These are phyloP conservation scores for Huntiella moniliformis DNA, from an alignment of 2,329 filamentous ascomycete species.

Conservation along the genomic window DNA sequence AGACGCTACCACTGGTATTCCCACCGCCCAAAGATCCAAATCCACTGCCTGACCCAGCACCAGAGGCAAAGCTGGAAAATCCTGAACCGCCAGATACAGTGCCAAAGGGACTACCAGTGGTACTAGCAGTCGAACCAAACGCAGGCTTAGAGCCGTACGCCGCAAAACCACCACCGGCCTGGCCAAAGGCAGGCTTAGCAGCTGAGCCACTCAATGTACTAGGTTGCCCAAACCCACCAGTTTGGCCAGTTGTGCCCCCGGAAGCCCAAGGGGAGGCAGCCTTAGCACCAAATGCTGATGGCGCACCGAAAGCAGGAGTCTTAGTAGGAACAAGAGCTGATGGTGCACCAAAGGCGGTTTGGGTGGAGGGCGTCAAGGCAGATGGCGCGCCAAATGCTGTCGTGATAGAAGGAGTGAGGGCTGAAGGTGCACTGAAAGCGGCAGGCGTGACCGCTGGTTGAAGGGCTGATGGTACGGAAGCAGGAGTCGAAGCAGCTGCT, in stretches of 20 bases:
- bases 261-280: slow-evolving; percentile 25
- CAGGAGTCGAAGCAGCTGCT: slow-evolving; percentile 8
- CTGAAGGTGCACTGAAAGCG: slow-evolving; percentile 15
- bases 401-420: slow-evolving; percentile 2
- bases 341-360: slow-evolving; percentile 18
- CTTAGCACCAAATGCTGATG: slow-evolving; percentile 10
- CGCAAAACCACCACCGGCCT: slow-evolving; percentile 26
- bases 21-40: slow-evolving; percentile 30
- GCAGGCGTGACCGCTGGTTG: slow-evolving; percentile 17
- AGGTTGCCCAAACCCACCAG: slow-evolving; percentile 25
- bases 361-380: slow-evolving; percentile 7
- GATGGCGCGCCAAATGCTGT: slow-evolving; percentile 10
- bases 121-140: slow-evolving; percentile 14
- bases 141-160: slow-evolving; percentile 27
- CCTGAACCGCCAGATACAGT: slow-evolving; percentile 21
- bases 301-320: slow-evolving; percentile 13
- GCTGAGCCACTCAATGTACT: slow-evolving; percentile 24
- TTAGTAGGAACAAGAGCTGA: slow-evolving; percentile 13
- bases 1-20: slow-evolving; percentile 15
- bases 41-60: slow-evolving; percentile 26
- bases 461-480: slow-evolving; percentile 14
- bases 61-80: slow-evolving; percentile 30
- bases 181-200: slow-evolving; percentile 18
- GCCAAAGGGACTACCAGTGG: slow-evolving; percentile 11
- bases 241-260: slow-evolving; percentile 18